These are phyloP conservation scores for Scedosporium dehoogii DNA, from an alignment of 2,329 filamentous ascomycete genomes.

Conservation along the genomic window DNA sequence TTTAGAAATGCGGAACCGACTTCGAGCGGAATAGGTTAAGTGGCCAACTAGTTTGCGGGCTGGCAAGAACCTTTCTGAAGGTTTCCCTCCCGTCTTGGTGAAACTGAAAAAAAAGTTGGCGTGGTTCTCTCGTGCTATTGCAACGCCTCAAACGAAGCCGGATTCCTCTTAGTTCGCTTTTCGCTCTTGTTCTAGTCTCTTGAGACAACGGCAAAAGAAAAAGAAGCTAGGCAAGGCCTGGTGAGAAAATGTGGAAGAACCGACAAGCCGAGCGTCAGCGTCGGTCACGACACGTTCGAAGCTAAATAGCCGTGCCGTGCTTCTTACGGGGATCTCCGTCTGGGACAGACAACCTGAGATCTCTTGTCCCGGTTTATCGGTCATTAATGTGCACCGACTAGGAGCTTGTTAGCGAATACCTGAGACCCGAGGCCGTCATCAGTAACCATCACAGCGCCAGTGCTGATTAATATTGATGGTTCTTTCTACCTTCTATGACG, in stretches of 20 bases:
- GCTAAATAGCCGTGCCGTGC: constrained; percentile 2
- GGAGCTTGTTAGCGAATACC: not conserved
- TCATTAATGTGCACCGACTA: not conserved
- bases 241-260: not conserved
- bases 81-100: no score
- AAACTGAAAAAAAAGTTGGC: not conserved
- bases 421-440: not conserved
- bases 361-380: not conserved
- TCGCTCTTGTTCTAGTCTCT: not conserved
- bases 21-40: no score
- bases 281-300: not conserved
- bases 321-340: not conserved
- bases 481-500: not conserved
- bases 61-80: no score
- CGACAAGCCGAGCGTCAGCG: constrained; percentile 1
- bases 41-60: no score
- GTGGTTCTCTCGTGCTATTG: not conserved
- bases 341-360: not conserved
- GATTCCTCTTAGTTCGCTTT: not conserved
- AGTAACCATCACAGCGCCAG: not conserved
- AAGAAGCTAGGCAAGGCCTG: not conserved
- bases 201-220: not conserved
- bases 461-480: not conserved
- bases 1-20: no score
- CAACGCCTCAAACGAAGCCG: not conserved